Evolutionary conservation across 208 protist genomes (phyloP).

Genomic region (Trypanosoma rangeli): DNA sequence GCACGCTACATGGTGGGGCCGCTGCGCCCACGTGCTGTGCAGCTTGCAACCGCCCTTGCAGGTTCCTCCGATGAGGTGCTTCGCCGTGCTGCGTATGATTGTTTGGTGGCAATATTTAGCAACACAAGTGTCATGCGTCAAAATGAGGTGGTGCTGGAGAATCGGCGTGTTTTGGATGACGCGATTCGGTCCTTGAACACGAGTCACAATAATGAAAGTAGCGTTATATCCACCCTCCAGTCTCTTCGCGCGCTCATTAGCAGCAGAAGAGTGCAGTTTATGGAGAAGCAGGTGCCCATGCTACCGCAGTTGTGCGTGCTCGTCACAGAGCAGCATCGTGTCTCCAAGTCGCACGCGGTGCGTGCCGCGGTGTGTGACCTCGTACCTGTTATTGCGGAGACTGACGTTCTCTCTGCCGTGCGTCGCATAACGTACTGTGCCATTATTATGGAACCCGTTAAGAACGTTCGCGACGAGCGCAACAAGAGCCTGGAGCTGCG

Average conservation of each 20-base stretch:
- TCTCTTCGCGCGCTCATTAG: constrained; percentile 76
- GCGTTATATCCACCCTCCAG: constrained; percentile 71
- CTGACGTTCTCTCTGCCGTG: constrained; percentile 62
- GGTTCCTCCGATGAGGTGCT: constrained; percentile 65
- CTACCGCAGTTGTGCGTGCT: constrained; percentile 80
- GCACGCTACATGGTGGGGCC: constrained; percentile 65
- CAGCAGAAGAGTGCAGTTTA: constrained; percentile 64
- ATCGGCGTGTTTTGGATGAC: constrained; percentile 77
- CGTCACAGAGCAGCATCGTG: constrained; percentile 83
- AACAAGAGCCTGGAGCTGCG: constrained; percentile 77
- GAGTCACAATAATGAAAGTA: constrained; percentile 82
- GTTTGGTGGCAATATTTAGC: constrained; percentile 78
- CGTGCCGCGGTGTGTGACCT: constrained; percentile 81
- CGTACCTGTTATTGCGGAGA: constrained; percentile 83
- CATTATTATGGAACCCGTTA: constrained; percentile 91
- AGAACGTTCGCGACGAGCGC: constrained; percentile 87
- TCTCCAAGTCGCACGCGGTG: constrained; percentile 76
- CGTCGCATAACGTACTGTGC: constrained; percentile 78
- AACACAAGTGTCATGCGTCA: constrained; percentile 64
- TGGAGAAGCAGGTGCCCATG: constrained; percentile 65
- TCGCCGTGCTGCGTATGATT: constrained; percentile 74
- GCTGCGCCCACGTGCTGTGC: constrained; percentile 63
- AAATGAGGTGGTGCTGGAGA: constrained; percentile 85
- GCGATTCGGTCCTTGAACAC: constrained; percentile 73
- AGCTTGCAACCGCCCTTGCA: constrained; percentile 72